Base-by-base conservation (phyloP, 2,329 filamentous ascomycete species). In the Nigrospora oryzae region DNA sequence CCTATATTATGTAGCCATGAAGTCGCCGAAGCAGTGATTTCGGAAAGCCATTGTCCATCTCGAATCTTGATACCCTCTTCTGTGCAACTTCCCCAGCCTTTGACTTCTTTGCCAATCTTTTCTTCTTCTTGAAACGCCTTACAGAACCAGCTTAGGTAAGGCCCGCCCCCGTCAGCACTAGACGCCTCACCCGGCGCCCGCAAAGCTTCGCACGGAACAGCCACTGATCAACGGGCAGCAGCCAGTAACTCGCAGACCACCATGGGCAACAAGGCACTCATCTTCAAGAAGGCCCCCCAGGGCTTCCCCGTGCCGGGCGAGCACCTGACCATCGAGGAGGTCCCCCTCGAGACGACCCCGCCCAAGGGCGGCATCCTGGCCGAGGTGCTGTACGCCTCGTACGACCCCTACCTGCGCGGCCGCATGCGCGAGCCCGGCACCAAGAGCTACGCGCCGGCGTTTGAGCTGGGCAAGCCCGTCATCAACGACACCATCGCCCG, bases 371-470 rank as follows among this genome's bases (percentile, higher is more conserved):
- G 83, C 37, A 65, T 88, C 46, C 77, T 77, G 33, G 64, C 79
- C 50, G 78, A 84, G 65, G 78, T 80, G 53, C 73, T 81, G 59
- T 85, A 84, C 63, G 70, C 79, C 52, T 86, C 83, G 43, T 82
- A 81, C 63, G 84, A 89, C 61, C 84, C 84, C 6, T 88, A 87
- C 69, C 77, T 84, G 68, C 80, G 84, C 40, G 80, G 80, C 46
- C 75, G 77, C 50, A 85, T 89, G 83, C 76, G 82, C 34, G 58
- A 67, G 32, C 56, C 79, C 3, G 61, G 70, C 8, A 54, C 64
- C 53, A 78, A 83, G 62, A 83, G 80, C 35, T 87, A 86, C 68
- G 58, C 70, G 34, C 69, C 81, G 10, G 63, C 81, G 11, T 84
- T 78, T 60, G 58, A 70, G 15, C 63, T 86, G 32, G 70, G 73